Evolutionary conservation across 345 rosid species (phyloP), one percentile per base, ranked within the genome.

Genomic region (Camelina sativa): DNA sequence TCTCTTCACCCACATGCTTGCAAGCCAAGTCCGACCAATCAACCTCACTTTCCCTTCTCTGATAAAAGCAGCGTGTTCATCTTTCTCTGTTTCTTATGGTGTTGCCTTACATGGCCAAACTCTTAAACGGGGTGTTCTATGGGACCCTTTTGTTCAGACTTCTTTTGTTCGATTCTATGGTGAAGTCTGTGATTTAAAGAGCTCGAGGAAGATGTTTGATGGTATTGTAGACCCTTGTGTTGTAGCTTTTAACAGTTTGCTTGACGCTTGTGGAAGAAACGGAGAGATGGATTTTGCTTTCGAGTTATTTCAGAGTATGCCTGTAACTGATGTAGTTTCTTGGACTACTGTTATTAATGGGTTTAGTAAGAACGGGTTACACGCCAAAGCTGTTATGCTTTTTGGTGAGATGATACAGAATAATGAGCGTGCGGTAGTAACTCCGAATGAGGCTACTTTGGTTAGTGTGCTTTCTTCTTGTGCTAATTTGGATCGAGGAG

Each of bases 301-400:
- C 41, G 67, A 54, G 51, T 37, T 84, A n/a, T 84, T 91, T 76
- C 44, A 76, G 50, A 64, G 75, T 43, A 89, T 91, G 95, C 46
- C 43, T 47, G 61, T 71, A 43, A 80, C 70, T 19, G 92, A 89
- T 72, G 92, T 87, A 30, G 82, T 91, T 28, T 85, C 95, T 19
- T 91, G 95, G 97, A 87, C 95, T 11, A 87, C 70, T 61, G 80
- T 89, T 73, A 83, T 91, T 41, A 86, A 81, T 48, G 97, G 97
- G 80, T 83, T 87, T 67, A 57, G 73, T 50, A 80, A 47, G 48
- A 86, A 80, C 22, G 83, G 83, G 10, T 69, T 69, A 48, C 87
- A 85, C 12, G 8, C 38, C 5, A 73, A 86, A 68, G 91, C 86
- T 2, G 54, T 91, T 53, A 44, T 15, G 55, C 47, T 75, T 62